Evolutionary conservation across 495 filamentous ascomycete species (phyloP).

Genomic region (Xylaria sp.): DNA sequence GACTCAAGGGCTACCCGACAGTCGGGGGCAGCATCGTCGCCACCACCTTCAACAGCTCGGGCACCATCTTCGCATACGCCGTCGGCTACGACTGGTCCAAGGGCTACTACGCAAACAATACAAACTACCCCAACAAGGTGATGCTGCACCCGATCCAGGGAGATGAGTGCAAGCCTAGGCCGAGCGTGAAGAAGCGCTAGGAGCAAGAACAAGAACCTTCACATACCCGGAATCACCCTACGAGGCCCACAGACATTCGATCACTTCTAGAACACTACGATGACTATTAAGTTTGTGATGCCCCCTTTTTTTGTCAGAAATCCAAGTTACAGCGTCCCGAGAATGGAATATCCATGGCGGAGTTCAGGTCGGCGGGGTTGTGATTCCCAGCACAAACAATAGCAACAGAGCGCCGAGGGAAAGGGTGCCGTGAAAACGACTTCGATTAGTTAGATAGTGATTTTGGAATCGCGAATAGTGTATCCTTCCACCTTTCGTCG

Average conservation of each 20-base stretch:
- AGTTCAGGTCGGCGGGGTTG: background rate
- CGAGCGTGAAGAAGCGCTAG: conserved; percentile 73
- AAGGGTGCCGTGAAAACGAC: background rate
- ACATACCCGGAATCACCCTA: background rate
- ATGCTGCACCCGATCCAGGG: conserved; percentile 80
- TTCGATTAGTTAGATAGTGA: background rate
- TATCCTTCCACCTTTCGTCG: background rate
- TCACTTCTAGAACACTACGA: too few species aligned
- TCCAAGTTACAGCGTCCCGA: background rate
- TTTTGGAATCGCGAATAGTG: background rate
- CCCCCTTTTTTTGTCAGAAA: background rate
- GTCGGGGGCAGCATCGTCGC: conserved; percentile 82
- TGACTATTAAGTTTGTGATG: too few species aligned
- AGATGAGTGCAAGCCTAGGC: conserved; percentile 84
- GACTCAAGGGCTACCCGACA: conserved; percentile 85
- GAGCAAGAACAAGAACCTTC: background rate
- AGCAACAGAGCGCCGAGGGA: background rate
- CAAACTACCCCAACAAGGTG: conserved; percentile 76
- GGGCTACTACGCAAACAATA: conserved; percentile 76
- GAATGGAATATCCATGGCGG: background rate
- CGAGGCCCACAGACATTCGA: background rate
- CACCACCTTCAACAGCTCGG: conserved; percentile 76
- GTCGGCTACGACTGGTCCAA: conserved; percentile 96
- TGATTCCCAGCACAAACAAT: background rate
- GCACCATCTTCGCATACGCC: conserved; percentile 87